Evolutionary conservation across 2,329 filamentous ascomycete genomes (phyloP), one percentile per base, ranked within the genome.

Genomic region (Ceratocystis alfenasii): DNA sequence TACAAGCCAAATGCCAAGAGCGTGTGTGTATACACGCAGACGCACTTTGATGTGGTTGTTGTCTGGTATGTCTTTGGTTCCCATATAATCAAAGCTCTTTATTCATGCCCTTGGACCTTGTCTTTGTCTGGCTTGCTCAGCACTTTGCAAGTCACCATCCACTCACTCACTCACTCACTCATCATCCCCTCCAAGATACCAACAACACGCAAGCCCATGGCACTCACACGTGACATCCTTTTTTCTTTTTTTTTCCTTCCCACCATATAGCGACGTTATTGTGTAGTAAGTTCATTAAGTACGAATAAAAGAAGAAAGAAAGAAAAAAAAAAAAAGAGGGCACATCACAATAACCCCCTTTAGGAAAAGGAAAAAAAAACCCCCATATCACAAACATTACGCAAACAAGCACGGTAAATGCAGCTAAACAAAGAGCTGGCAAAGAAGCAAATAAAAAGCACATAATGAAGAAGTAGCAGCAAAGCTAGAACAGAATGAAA

Each of bases 231-330:
- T 59, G 5, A 36, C 5, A 36, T 36, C 3, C 36, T 41, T 41
- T 15, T 41, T 41, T 8, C 10, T 3, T 36, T 41, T 12, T 41
- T 41, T 41, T 41, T 15, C 36, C 12, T 30, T 36, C 17, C 55
- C 55, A 36, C 15, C 55, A 59, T 59, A 25, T 59, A n/a, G 28
- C 55, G 30, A 36, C 28, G 28, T 59, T 20, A 20, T n/a, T 59
- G 55, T 59, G 28, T 59, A 59, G 10, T 7, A 59, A 36, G 55
- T 59, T 59, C 55, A 59, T 36, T 36, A 59, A 20, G 17, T 59
- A 59, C 33, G 60, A 62, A 62, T 62, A 30, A 22, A 65, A 48
- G 60, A 65, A 20, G 48, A 50, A 22, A 57, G 20, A 12, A 45
- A 44, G 10, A 59, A 12, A 28, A 46, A 15, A 53, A 17, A 57